Evolutionary conservation across 2,329 filamentous ascomycete genomes (phyloP).

Genomic region (Aspergillus neoniger): DNA sequence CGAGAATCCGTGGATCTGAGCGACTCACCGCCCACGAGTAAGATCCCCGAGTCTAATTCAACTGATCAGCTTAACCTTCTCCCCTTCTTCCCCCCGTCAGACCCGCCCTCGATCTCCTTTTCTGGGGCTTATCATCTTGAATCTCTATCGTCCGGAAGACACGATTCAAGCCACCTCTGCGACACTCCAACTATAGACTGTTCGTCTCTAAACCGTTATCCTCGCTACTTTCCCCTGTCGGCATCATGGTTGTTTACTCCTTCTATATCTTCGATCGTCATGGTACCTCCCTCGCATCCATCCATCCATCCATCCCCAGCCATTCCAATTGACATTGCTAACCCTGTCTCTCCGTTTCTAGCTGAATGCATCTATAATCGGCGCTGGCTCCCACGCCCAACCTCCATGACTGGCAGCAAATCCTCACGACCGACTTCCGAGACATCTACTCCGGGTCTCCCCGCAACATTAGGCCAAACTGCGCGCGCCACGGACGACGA

Average conservation of each 20-base stretch:
- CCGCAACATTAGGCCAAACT: constrained; percentile 39
- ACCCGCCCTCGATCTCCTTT: not conserved
- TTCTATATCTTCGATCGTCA: constrained; percentile 99
- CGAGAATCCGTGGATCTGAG: constrained; percentile 9
- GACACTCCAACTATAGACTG: not conserved
- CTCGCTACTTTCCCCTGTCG: not conserved
- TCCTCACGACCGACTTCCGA: constrained; percentile 53
- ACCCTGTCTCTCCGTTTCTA: constrained; percentile 39
- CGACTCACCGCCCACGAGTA: constrained; percentile 22
- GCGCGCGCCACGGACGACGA: constrained; percentile 69
- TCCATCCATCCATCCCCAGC: not conserved
- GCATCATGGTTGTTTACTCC: constrained; percentile 85
- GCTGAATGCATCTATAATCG: constrained; percentile 97
- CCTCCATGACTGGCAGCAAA: constrained; percentile 50
- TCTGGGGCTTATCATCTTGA: not conserved
- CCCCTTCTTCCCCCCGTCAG: not conserved
- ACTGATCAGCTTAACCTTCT: not conserved
- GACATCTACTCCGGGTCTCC: constrained; percentile 44
- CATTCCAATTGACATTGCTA: constrained; percentile 1
- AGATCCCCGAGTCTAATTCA: constrained; percentile 16
- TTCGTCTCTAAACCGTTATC: constrained; percentile 9
- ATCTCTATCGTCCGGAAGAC: not conserved
- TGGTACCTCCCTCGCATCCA: constrained; percentile 57
- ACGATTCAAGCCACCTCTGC: not conserved
- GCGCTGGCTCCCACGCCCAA: constrained; percentile 69